Evolutionary conservation across 2,329 filamentous ascomycete genomes (phyloP).

Genomic region (Geoglossum cookeanum): DNA sequence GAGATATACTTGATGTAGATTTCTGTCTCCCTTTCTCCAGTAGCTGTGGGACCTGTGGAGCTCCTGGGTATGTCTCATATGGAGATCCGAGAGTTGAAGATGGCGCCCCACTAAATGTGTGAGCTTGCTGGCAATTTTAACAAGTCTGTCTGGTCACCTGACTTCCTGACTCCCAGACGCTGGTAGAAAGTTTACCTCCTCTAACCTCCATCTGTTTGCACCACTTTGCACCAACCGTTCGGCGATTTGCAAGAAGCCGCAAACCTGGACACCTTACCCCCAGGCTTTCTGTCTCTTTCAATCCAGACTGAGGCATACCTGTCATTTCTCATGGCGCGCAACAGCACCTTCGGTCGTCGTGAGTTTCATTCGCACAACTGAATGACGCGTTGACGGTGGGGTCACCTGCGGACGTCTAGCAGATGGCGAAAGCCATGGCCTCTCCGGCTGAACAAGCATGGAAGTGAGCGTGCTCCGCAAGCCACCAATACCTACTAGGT

Average conservation of each 20-base stretch:
- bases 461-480: slow-evolving; percentile 24
- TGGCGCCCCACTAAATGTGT: not conserved
- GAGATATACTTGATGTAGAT: slow-evolving; percentile 2
- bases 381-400: slow-evolving; percentile 34
- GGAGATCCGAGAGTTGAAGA: not conserved
- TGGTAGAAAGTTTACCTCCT: not conserved
- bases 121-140: not conserved
- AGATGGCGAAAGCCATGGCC: slow-evolving; percentile 21
- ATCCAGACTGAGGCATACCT: not conserved
- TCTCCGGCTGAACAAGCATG: slow-evolving; percentile 29
- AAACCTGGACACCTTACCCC: not conserved
- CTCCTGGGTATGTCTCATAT: not conserved
- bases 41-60: not conserved
- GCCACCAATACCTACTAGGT: slow-evolving; percentile 12
- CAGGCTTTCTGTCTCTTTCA: not conserved
- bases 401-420: slow-evolving; percentile 20
- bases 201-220: not conserved
- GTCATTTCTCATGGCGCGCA: slow-evolving; percentile 32
- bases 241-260: not conserved
- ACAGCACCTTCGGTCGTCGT: slow-evolving; percentile 26
- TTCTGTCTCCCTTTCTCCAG: not conserved
- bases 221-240: not conserved
- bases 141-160: not conserved
- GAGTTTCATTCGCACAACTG: slow-evolving; percentile 36
- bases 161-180: not conserved